Conservation (phyloP, 768 basidiomycete species). For the Calocybe gangraenosa region DNA sequence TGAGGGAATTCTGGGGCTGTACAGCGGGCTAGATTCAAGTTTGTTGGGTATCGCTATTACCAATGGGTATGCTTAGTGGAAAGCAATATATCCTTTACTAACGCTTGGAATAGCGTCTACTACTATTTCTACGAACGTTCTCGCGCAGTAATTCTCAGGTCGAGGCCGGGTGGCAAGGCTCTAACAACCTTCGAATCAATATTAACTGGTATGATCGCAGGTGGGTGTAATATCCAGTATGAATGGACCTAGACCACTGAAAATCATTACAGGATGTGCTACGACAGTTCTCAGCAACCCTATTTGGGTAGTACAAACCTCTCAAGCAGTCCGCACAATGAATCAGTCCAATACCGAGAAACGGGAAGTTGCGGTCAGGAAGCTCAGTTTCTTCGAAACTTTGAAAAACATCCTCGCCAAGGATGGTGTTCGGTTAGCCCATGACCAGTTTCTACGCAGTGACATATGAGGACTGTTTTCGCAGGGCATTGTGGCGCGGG, state of each 20-base stretch:
- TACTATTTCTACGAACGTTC: conserved; percentile 89
- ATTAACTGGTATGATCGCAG: conserved; percentile 82
- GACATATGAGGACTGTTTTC: not conserved
- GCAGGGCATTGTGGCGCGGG: conserved; percentile 85
- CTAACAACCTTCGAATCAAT: conserved; percentile 88
- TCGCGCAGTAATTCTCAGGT: conserved; percentile 50
- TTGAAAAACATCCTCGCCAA: conserved; percentile 64
- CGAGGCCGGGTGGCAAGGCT: conserved; percentile 57
- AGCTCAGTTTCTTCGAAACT: conserved; percentile 63
- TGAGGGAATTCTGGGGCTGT: conserved; percentile 83
- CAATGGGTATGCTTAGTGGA: conserved; percentile 60
- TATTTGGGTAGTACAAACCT: conserved; percentile 95
- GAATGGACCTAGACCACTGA: not conserved
- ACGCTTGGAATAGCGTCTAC: conserved; percentile 58
- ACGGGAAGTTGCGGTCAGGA: conserved; percentile 32
- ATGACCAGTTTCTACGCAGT: not conserved
- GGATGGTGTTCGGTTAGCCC: conserved; percentile 53
- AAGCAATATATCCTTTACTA: not conserved
- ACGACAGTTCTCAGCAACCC: conserved; percentile 91
- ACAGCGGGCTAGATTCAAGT: conserved; percentile 82
- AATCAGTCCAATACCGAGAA: conserved; percentile 25
- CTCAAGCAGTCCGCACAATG: conserved; percentile 70
- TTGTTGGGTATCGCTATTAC: conserved; percentile 90
- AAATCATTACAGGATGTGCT: conserved; percentile 59
- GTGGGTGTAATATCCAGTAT: conserved; percentile 29